Percentiles rank a stretch among this genome's conserved stretches.
Conservation (phyloP, 805 yeast species). For the Lipomyces anomalus region DNA sequence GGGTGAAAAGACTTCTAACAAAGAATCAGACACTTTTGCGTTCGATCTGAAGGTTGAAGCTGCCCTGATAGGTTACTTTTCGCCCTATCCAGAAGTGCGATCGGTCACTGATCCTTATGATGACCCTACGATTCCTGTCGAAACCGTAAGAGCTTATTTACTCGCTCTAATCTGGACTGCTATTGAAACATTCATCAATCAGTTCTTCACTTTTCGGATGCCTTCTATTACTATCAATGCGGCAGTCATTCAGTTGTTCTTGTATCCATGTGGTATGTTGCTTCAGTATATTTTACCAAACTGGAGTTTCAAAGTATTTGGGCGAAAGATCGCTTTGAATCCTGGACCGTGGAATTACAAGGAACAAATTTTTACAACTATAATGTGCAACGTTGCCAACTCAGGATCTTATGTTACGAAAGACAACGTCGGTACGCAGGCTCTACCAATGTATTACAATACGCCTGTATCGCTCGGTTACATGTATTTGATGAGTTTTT, state of each 20-base stretch:
- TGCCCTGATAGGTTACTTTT: constrained; percentile 35
- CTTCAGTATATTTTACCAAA: constrained; percentile 44
- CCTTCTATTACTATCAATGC: constrained; percentile 50
- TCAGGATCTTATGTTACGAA: constrained; percentile 13
- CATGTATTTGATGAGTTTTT: constrained; percentile 45
- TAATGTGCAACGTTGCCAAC: constrained; percentile 28
- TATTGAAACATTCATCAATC: constrained; percentile 25
- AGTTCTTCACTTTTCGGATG: constrained; percentile 50
- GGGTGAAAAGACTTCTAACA: constrained; percentile 1
- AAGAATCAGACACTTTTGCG: background rate
- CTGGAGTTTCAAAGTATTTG: constrained; percentile 38
- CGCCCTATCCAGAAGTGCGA: constrained; percentile 65
- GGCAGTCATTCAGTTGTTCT: constrained; percentile 52
- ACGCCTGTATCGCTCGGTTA: constrained; percentile 39
- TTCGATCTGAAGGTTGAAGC: constrained; percentile 29
- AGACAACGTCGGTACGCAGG: constrained; percentile 35
- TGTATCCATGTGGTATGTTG: constrained; percentile 53
- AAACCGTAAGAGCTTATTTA: constrained; percentile 42
- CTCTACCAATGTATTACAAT: constrained; percentile 20
- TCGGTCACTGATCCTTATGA: constrained; percentile 37
- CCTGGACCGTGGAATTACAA: constrained; percentile 60
- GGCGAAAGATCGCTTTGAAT: constrained; percentile 38
- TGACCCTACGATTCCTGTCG: constrained; percentile 30
- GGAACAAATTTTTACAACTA: constrained; percentile 59
- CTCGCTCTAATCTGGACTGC: constrained; percentile 33